Percentiles rank a stretch among this genome's conserved stretches.
These are phyloP conservation scores for Mytilinidion resinicola DNA, from an alignment of 495 filamentous ascomycete species.

Conservation along the genomic window DNA sequence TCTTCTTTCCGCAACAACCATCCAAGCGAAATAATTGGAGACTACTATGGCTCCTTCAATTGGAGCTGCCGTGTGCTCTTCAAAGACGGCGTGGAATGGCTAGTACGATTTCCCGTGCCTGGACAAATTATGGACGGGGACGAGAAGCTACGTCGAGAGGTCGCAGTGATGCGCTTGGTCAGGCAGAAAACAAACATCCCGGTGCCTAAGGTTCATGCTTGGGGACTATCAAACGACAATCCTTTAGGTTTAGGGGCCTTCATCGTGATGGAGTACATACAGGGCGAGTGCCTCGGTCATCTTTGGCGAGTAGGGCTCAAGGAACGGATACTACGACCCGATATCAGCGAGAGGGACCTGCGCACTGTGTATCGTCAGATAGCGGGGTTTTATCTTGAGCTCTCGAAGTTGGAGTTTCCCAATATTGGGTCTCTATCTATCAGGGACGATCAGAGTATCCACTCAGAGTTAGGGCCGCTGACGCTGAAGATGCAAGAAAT, in stretches of 20 bases:
- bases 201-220: constrained; percentile 7
- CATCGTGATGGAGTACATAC: constrained; percentile 14
- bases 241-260: constrained; percentile 8
- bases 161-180: constrained; percentile 12
- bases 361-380: constrained; percentile 9
- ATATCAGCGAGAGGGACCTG: constrained; percentile 7
- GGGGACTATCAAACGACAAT: constrained; percentile 15
- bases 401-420: constrained; percentile 13
- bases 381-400: constrained; percentile 11
- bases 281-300: constrained; percentile 6
- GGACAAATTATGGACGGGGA: constrained; percentile 12
- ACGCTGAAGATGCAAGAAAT: constrained; percentile 9
- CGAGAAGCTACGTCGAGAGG: constrained; percentile 10
- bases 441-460: constrained; percentile 1
- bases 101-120: constrained; percentile 8
- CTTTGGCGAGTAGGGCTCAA: constrained; percentile 1
- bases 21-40: constrained; percentile 7
- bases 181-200: constrained; percentile 13
- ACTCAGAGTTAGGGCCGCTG: neutral
- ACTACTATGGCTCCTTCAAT: constrained; percentile 9
- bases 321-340: constrained; percentile 9
- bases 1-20: constrained; percentile 5
- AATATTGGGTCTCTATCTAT: constrained; percentile 4
- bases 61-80: constrained; percentile 11
- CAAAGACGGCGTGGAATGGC: constrained; percentile 8